Evolutionary conservation across 1,284 basidiomycete species (phyloP).

Genomic region (Leccinum solheimii): DNA sequence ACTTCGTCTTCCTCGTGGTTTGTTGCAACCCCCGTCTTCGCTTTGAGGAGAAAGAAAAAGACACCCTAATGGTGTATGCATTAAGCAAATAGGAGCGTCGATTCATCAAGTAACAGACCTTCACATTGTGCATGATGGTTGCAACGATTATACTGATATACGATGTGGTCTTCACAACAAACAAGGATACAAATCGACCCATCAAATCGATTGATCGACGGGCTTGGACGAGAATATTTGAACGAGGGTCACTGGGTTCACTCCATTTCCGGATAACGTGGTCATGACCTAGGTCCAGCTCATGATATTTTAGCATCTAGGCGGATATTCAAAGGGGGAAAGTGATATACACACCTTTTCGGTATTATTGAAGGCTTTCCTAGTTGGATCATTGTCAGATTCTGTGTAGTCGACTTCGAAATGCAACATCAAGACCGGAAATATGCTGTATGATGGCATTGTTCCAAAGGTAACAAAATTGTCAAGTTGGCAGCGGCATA

Average conservation of each 20-base stretch:
- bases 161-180: slow-evolving; percentile 95
- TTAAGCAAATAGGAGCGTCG: slow-evolving; percentile 1
- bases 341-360: slow-evolving; percentile 68
- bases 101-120: slow-evolving; percentile 53
- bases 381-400: slow-evolving; percentile 89
- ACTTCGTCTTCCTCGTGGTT: slow-evolving; percentile 96
- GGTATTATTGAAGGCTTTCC: slow-evolving; percentile 86
- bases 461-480: slow-evolving; percentile 91
- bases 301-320: slow-evolving; percentile 94
- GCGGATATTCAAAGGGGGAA: neutral
- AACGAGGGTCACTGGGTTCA: slow-evolving; percentile 89
- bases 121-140: slow-evolving; percentile 99
- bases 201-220: slow-evolving; percentile 84
- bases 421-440: slow-evolving; percentile 91
- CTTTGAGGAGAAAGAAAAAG: slow-evolving; percentile 95
- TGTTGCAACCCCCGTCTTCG: slow-evolving; percentile 96
- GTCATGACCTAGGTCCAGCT: slow-evolving; percentile 92
- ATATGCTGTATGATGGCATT: slow-evolving; percentile 90
- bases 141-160: slow-evolving; percentile 91
- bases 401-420: slow-evolving; percentile 96
- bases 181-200: slow-evolving; percentile 95
- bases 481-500: slow-evolving; percentile 94
- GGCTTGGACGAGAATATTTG: slow-evolving; percentile 93
- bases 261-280: slow-evolving; percentile 98
- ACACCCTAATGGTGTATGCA: slow-evolving; percentile 65